These are phyloP conservation scores for Fusarium sp. DNA, from an alignment of 2,329 filamentous ascomycete genomes.

Conservation along the genomic window DNA sequence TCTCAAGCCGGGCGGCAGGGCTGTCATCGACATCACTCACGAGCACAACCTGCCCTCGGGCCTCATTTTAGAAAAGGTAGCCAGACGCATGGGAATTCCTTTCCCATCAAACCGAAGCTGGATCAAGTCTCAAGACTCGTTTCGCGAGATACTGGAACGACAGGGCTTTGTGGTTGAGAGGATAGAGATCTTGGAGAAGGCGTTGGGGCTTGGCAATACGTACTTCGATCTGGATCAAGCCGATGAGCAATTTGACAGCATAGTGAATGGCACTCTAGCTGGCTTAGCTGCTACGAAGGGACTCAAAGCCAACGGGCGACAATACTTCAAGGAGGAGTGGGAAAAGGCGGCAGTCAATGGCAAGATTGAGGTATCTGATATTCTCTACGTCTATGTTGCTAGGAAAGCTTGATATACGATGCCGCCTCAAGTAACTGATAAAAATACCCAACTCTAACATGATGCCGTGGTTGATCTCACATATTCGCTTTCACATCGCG, in stretches of 20 bases:
- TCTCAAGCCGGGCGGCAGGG: constrained; percentile 46
- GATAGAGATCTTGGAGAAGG: constrained; percentile 46
- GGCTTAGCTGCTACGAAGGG: constrained; percentile 37
- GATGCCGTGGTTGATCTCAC: constrained; percentile 13
- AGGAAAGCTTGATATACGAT: constrained; percentile 25
- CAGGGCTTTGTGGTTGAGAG: constrained; percentile 50
- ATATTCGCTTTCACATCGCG: constrained; percentile 60
- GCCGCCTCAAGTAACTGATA: too few relatives aligned
- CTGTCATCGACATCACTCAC: constrained; percentile 54
- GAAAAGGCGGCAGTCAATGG: constrained; percentile 49
- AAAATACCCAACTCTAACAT: neutral
- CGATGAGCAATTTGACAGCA: constrained; percentile 50
- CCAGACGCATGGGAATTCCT: constrained; percentile 39
- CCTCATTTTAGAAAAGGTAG: constrained; percentile 48
- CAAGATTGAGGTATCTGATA: constrained; percentile 48
- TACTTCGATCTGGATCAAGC: constrained; percentile 47
- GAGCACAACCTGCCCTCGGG: constrained; percentile 49
- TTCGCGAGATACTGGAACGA: constrained; percentile 46
- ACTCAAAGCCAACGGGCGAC: constrained; percentile 43
- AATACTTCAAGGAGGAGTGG: constrained; percentile 53
- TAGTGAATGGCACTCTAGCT: constrained; percentile 42
- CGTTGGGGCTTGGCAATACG: constrained; percentile 41
- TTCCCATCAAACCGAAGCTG: constrained; percentile 52
- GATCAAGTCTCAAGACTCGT: constrained; percentile 50
- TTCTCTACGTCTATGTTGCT: constrained; percentile 52